phyloP scores from a whole-genome alignment of 495 filamentous ascomycete genomes.

The Neurospora pannonica region DNA sequence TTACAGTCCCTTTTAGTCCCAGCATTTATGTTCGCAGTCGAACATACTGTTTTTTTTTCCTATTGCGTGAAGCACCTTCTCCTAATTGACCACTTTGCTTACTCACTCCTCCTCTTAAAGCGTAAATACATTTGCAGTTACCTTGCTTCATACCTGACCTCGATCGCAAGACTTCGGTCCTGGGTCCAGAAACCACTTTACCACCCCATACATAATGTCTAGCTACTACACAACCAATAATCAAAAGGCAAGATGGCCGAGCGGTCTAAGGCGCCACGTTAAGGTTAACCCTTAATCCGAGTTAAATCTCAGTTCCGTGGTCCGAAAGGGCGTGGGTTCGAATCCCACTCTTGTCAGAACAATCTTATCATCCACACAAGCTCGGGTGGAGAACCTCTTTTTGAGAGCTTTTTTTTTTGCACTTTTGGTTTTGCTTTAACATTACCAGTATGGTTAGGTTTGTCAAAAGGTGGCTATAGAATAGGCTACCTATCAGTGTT shows the following conservation, averaged over 20 bases:
- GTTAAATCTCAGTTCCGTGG: slow-evolving; percentile 6
- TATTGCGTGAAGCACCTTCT: neutral
- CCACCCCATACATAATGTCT: neutral
- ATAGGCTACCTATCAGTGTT: too few relatives aligned
- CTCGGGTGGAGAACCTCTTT: neutral
- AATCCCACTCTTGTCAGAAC: slow-evolving; percentile 24
- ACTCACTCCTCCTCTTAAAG: too few relatives aligned
- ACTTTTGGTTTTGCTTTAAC: neutral
- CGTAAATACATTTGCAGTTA: neutral
- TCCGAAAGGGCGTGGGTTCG: slow-evolving; percentile 30
- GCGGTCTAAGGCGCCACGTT: neutral
- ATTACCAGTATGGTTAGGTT: too few relatives aligned
- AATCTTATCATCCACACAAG: neutral
- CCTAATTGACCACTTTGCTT: too few relatives aligned
- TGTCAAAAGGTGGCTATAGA: too few relatives aligned
- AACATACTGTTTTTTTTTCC: too few relatives aligned
- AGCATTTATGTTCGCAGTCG: too few relatives aligned
- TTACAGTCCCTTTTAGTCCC: too few relatives aligned
- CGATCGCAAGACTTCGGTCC: neutral
- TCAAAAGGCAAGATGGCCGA: neutral
- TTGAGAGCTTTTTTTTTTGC: neutral
- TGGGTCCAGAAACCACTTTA: neutral
- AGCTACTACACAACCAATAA: neutral
- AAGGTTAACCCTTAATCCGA: neutral
- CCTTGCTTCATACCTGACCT: neutral